Conservation (phyloP, 805 yeast genomes). For the Candida insectorum region DNA sequence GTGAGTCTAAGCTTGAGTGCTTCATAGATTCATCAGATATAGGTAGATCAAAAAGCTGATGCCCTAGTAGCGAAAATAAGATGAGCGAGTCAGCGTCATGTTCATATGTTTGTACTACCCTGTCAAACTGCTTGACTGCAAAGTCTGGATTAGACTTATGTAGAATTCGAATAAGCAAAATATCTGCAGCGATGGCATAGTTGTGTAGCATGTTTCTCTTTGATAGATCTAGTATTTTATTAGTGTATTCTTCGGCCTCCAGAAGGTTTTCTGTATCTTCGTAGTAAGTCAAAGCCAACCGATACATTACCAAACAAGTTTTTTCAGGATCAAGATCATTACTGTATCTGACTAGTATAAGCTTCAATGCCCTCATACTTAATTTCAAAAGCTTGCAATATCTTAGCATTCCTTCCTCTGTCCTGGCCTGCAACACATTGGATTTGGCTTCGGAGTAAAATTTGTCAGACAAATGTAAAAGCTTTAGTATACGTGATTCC, state of each 20-base stretch:
- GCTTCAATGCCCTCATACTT: conserved; percentile 34
- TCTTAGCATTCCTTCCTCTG: conserved; percentile 15
- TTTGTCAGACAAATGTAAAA: conserved; percentile 12
- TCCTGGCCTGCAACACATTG: conserved; percentile 13
- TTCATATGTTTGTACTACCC: no score
- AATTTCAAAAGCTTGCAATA: conserved; percentile 30
- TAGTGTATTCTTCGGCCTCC: conserved; percentile 31
- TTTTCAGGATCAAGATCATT: conserved; percentile 23
- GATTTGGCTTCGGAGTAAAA: conserved; percentile 23
- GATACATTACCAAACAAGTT: conserved; percentile 31
- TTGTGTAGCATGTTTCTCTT: no score
- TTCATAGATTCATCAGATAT: no score
- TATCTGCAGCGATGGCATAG: no score
- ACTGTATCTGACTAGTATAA: conserved; percentile 27
- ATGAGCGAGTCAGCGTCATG: no score
- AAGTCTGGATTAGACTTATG: no score
- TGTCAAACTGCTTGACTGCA: no score
- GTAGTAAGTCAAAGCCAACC: conserved; percentile 34
- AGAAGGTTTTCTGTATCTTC: conserved; percentile 40
- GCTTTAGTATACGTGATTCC: conserved; percentile 1
- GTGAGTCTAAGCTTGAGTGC: no score
- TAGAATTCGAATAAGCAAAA: no score
- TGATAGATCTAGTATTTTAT: no score
- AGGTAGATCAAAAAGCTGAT: no score
- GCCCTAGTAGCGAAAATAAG: no score